These are phyloP conservation scores for Diaporthe helianthi DNA, from an alignment of 2,329 filamentous ascomycete species.

Conservation along the genomic window DNA sequence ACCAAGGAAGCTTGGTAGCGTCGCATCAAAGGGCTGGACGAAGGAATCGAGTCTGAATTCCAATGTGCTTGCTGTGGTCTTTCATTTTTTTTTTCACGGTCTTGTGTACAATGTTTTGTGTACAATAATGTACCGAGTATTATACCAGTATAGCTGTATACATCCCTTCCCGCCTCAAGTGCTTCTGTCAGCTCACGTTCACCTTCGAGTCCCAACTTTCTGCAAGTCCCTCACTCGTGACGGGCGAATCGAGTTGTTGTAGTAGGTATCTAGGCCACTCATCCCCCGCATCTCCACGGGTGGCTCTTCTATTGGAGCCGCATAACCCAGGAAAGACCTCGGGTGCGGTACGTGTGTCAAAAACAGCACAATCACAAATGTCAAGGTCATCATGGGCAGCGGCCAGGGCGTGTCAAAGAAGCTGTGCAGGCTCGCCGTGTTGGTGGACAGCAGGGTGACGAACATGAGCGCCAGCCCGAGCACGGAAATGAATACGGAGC, in stretches of 20 bases:
- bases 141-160: too few relatives aligned
- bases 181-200: too few relatives aligned
- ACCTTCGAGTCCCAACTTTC: too few relatives aligned
- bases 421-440: slow-evolving; percentile 25
- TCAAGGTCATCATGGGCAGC: slow-evolving; percentile 40
- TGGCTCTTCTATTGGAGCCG: background rate
- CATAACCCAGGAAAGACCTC: slow-evolving; percentile 10
- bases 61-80: background rate
- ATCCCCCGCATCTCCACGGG: background rate
- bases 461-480: slow-evolving; percentile 38
- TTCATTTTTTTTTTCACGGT: too few relatives aligned
- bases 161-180: too few relatives aligned
- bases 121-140: too few relatives aligned
- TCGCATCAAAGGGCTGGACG: background rate
- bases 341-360: slow-evolving; percentile 37
- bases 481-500: slow-evolving; percentile 38
- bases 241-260: slow-evolving; percentile 11
- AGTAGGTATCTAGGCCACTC: slow-evolving; percentile 16
- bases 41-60: slow-evolving; percentile 10
- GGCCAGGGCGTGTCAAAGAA: slow-evolving; percentile 39
- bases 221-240: background rate
- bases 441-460: slow-evolving; percentile 24
- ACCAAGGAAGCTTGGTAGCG: slow-evolving; percentile 19
- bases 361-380: slow-evolving; percentile 39
- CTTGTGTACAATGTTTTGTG: too few relatives aligned